These are phyloP conservation scores for Ophiorrhiza pumila DNA, from an alignment of 257 asterid genomes.

Conservation along the genomic window DNA sequence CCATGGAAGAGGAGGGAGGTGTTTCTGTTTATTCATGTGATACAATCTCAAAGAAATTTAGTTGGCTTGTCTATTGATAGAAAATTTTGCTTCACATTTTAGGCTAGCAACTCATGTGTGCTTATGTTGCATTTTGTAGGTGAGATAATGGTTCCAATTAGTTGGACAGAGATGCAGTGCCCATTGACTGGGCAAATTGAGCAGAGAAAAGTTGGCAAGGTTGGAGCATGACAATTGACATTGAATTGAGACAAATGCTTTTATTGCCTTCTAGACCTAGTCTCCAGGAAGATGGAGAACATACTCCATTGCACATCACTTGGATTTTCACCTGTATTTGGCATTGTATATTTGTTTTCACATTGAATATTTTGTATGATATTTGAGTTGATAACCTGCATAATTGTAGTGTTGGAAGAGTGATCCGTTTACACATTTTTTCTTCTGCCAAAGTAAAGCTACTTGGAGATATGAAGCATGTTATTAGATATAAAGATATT, in stretches of 20 bases:
- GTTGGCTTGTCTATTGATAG: background rate
- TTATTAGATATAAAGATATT: background rate
- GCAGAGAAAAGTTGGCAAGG: slow-evolving; percentile 85
- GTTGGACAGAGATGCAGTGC: slow-evolving; percentile 99
- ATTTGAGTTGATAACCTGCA: background rate
- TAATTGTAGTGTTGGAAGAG: background rate
- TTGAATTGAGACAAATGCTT: background rate
- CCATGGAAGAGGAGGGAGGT: too few relatives aligned
- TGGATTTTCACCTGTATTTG: background rate
- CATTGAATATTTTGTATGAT: background rate
- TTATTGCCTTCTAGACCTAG: background rate
- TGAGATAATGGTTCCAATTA: slow-evolving; percentile 79
- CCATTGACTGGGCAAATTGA: slow-evolving; percentile 82
- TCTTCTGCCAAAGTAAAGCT: too few relatives aligned
- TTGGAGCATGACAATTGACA: slow-evolving; percentile 42
- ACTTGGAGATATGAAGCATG: background rate
- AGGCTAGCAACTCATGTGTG: too few relatives aligned
- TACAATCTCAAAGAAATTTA: background rate
- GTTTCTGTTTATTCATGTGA: background rate
- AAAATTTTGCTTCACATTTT: background rate
- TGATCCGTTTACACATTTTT: too few relatives aligned
- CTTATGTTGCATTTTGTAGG: slow-evolving; percentile 34
- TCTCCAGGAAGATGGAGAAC: background rate
- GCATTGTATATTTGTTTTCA: background rate
- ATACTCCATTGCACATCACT: background rate